These are phyloP conservation scores for Sicyos edulis DNA, from an alignment of 306 rosid genomes.

Conservation along the genomic window DNA sequence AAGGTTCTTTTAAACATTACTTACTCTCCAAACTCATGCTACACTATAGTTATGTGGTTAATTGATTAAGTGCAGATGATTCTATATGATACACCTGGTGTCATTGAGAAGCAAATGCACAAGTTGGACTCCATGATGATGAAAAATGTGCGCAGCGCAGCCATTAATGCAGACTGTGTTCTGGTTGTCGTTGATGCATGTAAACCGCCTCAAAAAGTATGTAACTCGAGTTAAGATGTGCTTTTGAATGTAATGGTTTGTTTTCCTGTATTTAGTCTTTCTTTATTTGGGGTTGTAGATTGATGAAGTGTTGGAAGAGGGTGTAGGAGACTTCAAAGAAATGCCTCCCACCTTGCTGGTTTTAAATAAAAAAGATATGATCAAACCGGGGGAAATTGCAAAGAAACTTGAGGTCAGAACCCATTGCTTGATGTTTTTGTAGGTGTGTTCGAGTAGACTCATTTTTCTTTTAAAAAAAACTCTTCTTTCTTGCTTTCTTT, in stretches of 20 bases:
- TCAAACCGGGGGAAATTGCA: slow-evolving; percentile 95
- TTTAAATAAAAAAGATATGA: slow-evolving; percentile 85
- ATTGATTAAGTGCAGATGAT: slow-evolving; percentile 52
- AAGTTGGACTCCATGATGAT: slow-evolving; percentile 94
- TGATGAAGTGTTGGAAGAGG: slow-evolving; percentile 84
- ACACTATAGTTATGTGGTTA: not conserved
- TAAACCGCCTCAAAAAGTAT: slow-evolving; percentile 88
- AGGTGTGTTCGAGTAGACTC: slow-evolving; percentile 22
- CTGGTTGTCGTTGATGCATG: slow-evolving; percentile 95
- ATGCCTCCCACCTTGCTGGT: slow-evolving; percentile 70
- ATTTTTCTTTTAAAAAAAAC: slow-evolving; percentile 5
- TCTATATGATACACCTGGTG: slow-evolving; percentile 96
- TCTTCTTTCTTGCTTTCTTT: slow-evolving; percentile 1
- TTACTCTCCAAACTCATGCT: not conserved
- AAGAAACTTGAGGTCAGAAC: slow-evolving; percentile 84
- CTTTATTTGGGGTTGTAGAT: slow-evolving; percentile 42
- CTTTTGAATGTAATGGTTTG: slow-evolving; percentile 4
- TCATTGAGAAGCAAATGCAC: slow-evolving; percentile 85
- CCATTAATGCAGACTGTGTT: slow-evolving; percentile 81
- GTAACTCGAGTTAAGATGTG: slow-evolving; percentile 29
- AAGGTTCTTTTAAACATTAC: not conserved
- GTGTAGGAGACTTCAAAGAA: slow-evolving; percentile 48
- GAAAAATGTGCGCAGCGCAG: slow-evolving; percentile 89
- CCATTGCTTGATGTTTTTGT: slow-evolving; percentile 30
- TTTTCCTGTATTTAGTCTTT: slow-evolving; percentile 26